Percentiles rank a stretch among this genome's conserved stretches.
These are phyloP conservation scores for Macaranga tanarius DNA, from an alignment of 441 rosid species.

Conservation along the genomic window DNA sequence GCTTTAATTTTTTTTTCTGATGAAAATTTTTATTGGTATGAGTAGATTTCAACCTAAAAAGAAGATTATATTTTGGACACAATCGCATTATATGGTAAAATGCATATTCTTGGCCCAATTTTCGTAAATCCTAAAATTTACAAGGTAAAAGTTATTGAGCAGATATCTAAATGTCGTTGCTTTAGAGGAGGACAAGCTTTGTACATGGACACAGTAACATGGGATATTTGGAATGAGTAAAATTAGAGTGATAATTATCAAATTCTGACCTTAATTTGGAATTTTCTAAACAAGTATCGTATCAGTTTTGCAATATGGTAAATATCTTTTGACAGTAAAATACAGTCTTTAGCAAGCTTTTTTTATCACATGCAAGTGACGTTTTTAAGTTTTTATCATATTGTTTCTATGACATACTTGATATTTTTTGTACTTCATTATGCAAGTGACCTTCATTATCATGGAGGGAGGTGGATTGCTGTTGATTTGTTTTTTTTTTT, in stretches of 20 bases:
- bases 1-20: not conserved
- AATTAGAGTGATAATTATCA: not conserved
- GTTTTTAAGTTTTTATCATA: not conserved
- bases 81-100: conserved; percentile 69
- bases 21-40: not conserved
- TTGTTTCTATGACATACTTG: not conserved
- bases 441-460: no score
- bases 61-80: conserved; percentile 83
- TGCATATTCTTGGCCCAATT: conserved; percentile 66
- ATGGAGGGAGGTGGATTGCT: no score
- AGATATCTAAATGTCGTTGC: conserved; percentile 1
- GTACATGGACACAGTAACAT: not conserved
- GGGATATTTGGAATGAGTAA: not conserved
- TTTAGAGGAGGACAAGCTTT: no score
- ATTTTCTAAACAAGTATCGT: not conserved
- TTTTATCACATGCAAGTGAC: conserved; percentile 14
- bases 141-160: conserved; percentile 50
- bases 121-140: conserved; percentile 75
- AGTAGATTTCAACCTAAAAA: conserved; percentile 65
- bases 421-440: no score
- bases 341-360: conserved; percentile 18
- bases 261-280: not conserved
- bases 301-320: conserved; percentile 9
- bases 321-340: conserved; percentile 15
- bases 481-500: no score